These are phyloP conservation scores for Citrullus mucosospermus DNA, from an alignment of 306 rosid species.

Conservation along the genomic window DNA sequence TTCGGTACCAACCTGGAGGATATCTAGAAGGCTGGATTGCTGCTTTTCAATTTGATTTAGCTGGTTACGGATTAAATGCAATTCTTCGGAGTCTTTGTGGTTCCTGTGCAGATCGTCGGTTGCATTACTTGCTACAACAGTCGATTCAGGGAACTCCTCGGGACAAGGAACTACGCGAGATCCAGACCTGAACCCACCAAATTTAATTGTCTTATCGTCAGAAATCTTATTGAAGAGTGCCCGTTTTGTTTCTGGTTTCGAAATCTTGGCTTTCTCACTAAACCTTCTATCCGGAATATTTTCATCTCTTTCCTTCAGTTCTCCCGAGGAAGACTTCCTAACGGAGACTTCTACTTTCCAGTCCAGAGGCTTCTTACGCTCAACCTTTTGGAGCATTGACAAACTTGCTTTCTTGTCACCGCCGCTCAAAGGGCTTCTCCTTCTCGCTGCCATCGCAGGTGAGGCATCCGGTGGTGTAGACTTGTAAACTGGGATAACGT, in stretches of 20 bases:
- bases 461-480: conserved; percentile 50
- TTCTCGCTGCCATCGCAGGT: conserved; percentile 43
- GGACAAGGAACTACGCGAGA: conserved; percentile 80
- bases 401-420: conserved; percentile 31
- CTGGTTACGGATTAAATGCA: conserved; percentile 66
- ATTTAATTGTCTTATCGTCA: conserved; percentile 37
- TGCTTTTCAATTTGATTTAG: conserved; percentile 85
- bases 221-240: conserved; percentile 36
- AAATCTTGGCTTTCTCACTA: conserved; percentile 28
- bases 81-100: conserved; percentile 55
- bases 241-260: conserved; percentile 42
- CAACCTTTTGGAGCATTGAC: conserved; percentile 25
- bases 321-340: conserved; percentile 26
- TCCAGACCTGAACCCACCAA: conserved; percentile 47
- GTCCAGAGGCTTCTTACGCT: conserved; percentile 26
- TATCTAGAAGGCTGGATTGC: conserved; percentile 78
- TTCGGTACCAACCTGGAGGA: conserved; percentile 64
- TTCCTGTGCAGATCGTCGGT: conserved; percentile 33
- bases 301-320: conserved; percentile 34
- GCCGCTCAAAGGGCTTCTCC: conserved; percentile 25
- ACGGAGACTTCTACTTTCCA: conserved; percentile 45
- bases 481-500: conserved; percentile 17
- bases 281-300: conserved; percentile 24
- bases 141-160: conserved; percentile 41
- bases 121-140: conserved; percentile 25